Evolutionary conservation across 2,329 filamentous ascomycete genomes (phyloP).

Genomic region (Fusarium verticillioides): DNA sequence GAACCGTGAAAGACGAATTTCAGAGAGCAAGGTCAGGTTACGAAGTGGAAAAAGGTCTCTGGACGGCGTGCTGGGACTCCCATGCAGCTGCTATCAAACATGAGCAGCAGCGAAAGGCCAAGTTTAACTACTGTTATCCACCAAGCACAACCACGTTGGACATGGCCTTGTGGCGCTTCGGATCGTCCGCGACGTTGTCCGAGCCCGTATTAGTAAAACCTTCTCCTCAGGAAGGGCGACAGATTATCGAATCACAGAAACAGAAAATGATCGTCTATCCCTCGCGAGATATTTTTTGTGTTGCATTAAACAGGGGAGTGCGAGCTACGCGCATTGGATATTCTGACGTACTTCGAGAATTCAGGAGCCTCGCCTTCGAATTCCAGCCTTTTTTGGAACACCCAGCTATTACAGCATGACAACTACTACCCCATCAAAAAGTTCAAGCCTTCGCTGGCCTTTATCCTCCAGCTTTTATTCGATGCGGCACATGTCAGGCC

Average conservation of each 20-base stretch:
- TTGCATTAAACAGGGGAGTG: not conserved
- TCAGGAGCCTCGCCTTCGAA: not conserved
- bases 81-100: not conserved
- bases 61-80: not conserved
- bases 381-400: not conserved
- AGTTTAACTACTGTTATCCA: not conserved
- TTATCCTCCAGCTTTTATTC: not conserved
- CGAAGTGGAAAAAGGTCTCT: not conserved
- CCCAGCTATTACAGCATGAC: not conserved
- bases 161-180: too few species aligned
- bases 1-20: too few species aligned
- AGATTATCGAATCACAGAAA: not conserved
- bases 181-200: not conserved
- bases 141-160: too few species aligned
- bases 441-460: not conserved
- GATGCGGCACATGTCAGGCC: not conserved
- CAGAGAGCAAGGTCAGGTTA: not conserved
- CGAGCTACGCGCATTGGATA: accelerated
- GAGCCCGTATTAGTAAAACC: not conserved
- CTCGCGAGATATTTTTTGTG: not conserved
- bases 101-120: not conserved
- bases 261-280: not conserved
- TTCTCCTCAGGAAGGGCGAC: not conserved
- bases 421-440: not conserved
- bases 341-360: not conserved